Evolutionary conservation across 164 flowering plant genomes (phyloP).

Genomic region (Platanus orientalis): DNA sequence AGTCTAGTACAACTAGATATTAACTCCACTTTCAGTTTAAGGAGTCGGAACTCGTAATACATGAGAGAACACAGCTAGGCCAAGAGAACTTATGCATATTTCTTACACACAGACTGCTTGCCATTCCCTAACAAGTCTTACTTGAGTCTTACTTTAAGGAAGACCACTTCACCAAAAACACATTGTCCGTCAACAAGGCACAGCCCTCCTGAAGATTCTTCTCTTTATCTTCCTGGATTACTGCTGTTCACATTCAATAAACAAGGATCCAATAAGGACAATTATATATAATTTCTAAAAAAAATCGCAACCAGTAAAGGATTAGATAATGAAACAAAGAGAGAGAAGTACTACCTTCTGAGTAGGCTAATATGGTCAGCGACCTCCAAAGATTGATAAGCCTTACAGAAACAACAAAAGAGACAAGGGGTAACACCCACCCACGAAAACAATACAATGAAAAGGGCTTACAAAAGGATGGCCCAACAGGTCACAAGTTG

Average conservation of each 20-base stretch:
- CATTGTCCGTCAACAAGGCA: not conserved
- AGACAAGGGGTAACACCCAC: not conserved
- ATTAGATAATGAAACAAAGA: not conserved
- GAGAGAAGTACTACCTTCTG: slow-evolving; percentile 22
- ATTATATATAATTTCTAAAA: not conserved
- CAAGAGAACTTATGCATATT: not conserved
- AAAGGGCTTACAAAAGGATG: slow-evolving; percentile 11
- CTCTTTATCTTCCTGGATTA: slow-evolving; percentile 11
- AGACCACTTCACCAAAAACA: too few species aligned
- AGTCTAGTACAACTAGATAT: not conserved
- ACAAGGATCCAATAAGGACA: not conserved
- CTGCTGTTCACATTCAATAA: slow-evolving; percentile 7
- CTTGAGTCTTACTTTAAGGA: too few species aligned
- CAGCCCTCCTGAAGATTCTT: slow-evolving; percentile 13
- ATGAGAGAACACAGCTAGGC: not conserved
- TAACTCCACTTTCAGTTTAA: not conserved
- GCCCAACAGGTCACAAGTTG: slow-evolving; percentile 5
- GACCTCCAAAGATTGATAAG: slow-evolving; percentile 19
- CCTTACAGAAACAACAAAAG: slow-evolving; percentile 1
- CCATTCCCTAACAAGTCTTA: too few species aligned
- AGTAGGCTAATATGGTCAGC: slow-evolving; percentile 18
- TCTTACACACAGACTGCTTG: not conserved
- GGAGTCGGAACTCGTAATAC: not conserved
- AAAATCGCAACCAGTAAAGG: not conserved
- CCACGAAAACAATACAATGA: slow-evolving; percentile 8